Base-by-base conservation (phyloP, 2,329 filamentous ascomycete species). In the Xylaria sp. region DNA sequence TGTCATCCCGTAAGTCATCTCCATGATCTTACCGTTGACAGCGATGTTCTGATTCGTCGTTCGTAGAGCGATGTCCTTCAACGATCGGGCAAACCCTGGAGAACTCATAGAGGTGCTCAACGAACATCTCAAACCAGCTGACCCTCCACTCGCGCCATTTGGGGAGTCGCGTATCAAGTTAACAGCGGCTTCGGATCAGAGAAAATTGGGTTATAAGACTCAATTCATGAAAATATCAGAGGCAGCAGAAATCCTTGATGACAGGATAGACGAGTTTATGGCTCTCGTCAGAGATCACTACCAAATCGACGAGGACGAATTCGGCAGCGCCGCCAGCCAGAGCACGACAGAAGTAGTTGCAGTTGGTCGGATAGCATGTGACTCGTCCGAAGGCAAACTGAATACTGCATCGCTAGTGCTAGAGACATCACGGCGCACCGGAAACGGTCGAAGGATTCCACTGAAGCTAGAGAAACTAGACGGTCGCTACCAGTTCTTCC, bases 181-280 rank as follows among this genome's bases (percentile, higher is more conserved):
- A 18, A 92, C 88, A 4, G 90, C 91, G 2, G 90, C 90, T 61
- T 93, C 91, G 1, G 93, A 97, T 72, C 83, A 91, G 69, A 92
- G 92, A 72, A 97, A 96, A 72, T 88, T 97, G 66, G 85, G 80
- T 0, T 99, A 97, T 76, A 94, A 92, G 71, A 90, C 92, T 1
- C 87, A 97, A 80, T 89, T 91, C 1, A 96, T 97, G 92, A 96
- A 96, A 70, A 80, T 94, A 5, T 92, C 91, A 4, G 92, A 97
- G 72, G 87, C 91, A 0, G 96, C 93, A 3, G 92, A 96, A 73
- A 90, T 96, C 50, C 82, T 97, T 6, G 94, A 99, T 75, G 93
- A 97, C 74, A 83, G 92, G 67, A 97, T 99, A 77, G 92, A 97
- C 68, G 91, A 92, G 63, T 96, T 97, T 69, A 81, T 85, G 60